Evolutionary conservation across 2,329 filamentous ascomycete genomes (phyloP), one percentile per base, ranked within the genome.

Genomic region (Penicillium griseofulvum): DNA sequence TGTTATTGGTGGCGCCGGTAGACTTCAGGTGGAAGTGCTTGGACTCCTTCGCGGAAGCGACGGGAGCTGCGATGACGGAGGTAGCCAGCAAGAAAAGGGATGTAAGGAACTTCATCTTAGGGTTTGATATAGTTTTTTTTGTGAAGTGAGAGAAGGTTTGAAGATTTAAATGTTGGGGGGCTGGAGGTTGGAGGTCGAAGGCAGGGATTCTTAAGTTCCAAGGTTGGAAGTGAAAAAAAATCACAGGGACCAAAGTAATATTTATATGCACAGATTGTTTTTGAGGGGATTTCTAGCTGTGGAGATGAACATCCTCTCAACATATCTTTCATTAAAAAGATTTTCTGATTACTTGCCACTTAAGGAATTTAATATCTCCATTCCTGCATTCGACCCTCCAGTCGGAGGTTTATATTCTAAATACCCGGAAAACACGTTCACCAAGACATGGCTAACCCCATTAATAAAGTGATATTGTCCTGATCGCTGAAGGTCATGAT

Each of bases 1-100:
- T 44, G 0, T 58, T 22, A 45, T 68, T 64, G 22, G 54, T 50
- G 10, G 68, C 61, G 12, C 58, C 65, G n/a, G 59, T 55, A 19
- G 73, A 70, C 59, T 74, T 75, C 31, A 75, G 63, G 50, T 66
- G 61, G 60, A 74, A 74, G 31, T 61, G 49, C n/a, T 61, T 63
- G n/a, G 62, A 42, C 11, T 43, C 19, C 5, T 33, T n/a, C 12
- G 59, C 22, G 22, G 56, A 54, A 49, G 47, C 44, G 48, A 71
- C 42, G 1, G 70, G 69, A 49, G 51, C 67, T n/a, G 70, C 69
- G 5, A 64, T 37, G 44, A 61, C 66, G 10, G 67, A 57, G 34
- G 67, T 62, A 31, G 66, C 63, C 29, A 74, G 52, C 16, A 71
- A 41, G 43, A 68, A 59, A 39, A 73, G 57, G 7, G 63, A 61